Base-by-base conservation (phyloP, 768 basidiomycete species). In the Xerocomellus chrysenteron region DNA sequence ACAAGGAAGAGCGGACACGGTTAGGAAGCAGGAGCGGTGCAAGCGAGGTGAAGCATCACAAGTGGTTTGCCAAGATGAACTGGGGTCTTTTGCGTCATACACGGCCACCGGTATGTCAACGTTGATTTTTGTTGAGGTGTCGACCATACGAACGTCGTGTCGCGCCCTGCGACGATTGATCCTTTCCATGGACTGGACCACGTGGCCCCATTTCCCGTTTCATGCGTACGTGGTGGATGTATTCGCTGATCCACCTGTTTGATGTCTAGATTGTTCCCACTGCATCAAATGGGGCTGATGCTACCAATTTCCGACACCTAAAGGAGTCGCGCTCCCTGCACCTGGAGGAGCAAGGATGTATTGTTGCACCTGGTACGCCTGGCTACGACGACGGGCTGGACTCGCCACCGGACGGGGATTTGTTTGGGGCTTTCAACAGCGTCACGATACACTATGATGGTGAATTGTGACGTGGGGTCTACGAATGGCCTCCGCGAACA, bases 41-140 rank as follows among this genome's bases (percentile, higher is more conserved):
- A 54, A 96, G 94, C 69, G 97, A 99, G 74, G 94, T 99, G 65
- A 99, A 98, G 78, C 88, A 91, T 55, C 97, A 98, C 82, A 94
- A 92, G 71, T 99, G 97, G 97, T 99, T 99, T 77, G 77, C 79
- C 30, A 94, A 93, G 66, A 86, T 96, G 69, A 95, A 93, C 75
- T 99, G 96, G 97, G 97, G 96, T 24, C 78, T 99, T 54, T 75
- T 99, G 69, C 82, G 97, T 64, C 90, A 98, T 74, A 88, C 85
- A 63, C 86, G 86, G 68, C 97, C 97, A 52, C 97, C 97, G 76
- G 92, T 95, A 74, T 67, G 92, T 70, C 21, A 16, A 46, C 11
- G 36, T 26, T 26, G 33, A 45, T 50, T 37, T 46, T 28, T 40
- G 45, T 46, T 26, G 44, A 39, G 52, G 24, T 26, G 5, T 30